A percentile compares a stretch with the other conserved stretches of the same genome.
Evolutionary conservation across 352 stramenopile species (phyloP).

Genomic region (Pilasporangium apinafurcum): DNA sequence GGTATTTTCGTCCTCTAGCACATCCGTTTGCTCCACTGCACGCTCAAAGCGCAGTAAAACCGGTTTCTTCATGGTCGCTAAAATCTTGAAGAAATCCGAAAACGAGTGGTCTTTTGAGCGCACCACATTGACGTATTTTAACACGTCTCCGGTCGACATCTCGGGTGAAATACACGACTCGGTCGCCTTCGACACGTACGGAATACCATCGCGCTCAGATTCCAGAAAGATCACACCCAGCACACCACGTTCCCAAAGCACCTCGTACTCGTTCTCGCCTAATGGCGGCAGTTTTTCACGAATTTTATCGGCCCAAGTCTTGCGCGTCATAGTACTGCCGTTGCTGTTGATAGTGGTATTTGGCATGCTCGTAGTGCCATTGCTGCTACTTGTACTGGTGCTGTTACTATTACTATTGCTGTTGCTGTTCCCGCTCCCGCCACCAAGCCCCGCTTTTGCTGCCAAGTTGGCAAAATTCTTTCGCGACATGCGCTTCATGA

Average conservation of each 20-base stretch:
- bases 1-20: conserved; percentile 40
- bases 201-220: conserved; percentile 79
- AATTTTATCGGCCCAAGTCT: conserved; percentile 76
- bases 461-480: conserved; percentile 56
- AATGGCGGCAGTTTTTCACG: conserved; percentile 71
- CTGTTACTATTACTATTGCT: conserved; percentile 6
- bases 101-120: conserved; percentile 85
- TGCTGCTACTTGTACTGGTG: conserved; percentile 7
- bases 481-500: conserved; percentile 66
- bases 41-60: conserved; percentile 81
- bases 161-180: conserved; percentile 79
- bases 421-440: conserved; percentile 15
- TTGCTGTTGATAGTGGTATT: conserved; percentile 1
- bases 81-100: conserved; percentile 86
- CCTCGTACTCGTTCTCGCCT: conserved; percentile 79
- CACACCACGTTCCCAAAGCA: conserved; percentile 82
- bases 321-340: conserved; percentile 14
- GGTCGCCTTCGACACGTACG: conserved; percentile 82
- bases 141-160: conserved; percentile 64
- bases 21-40: conserved; percentile 32
- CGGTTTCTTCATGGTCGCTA: conserved; percentile 87
- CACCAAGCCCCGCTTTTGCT: conserved; percentile 30
- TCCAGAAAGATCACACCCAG: conserved; percentile 85
- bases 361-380: not conserved
- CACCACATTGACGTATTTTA: conserved; percentile 84